Conservation (phyloP, 805 yeast species). For the Starmerella kuoi region DNA sequence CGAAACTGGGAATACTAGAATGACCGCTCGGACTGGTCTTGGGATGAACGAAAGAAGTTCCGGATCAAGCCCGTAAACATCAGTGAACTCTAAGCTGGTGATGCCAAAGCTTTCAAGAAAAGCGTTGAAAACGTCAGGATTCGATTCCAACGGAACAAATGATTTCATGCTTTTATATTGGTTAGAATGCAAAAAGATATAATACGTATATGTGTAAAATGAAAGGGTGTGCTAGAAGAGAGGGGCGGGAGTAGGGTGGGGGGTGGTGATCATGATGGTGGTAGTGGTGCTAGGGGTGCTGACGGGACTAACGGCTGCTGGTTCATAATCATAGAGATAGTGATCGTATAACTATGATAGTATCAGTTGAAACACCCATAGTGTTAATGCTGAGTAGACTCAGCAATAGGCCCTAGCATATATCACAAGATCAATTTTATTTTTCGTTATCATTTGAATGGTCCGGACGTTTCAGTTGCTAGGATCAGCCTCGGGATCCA, state of each 20-base stretch:
- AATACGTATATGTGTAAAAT: not conserved
- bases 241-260: too few relatives aligned
- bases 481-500: too few relatives aligned
- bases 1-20: slow-evolving; percentile 76
- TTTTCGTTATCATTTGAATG: too few relatives aligned
- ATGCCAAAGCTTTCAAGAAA: slow-evolving; percentile 63
- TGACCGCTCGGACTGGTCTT: slow-evolving; percentile 60
- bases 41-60: slow-evolving; percentile 73
- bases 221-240: not conserved
- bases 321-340: too few relatives aligned
- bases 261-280: not conserved
- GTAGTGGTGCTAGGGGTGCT: too few relatives aligned
- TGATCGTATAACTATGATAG: too few relatives aligned
- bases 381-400: too few relatives aligned
- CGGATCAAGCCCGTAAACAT: slow-evolving; percentile 76
- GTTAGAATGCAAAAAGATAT: not conserved
- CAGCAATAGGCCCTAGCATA: too few relatives aligned
- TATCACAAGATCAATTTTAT: too few relatives aligned
- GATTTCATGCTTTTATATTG: slow-evolving; percentile 4
- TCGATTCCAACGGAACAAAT: slow-evolving; percentile 63
- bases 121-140: slow-evolving; percentile 68
- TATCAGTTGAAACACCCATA: too few relatives aligned
- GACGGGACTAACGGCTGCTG: too few relatives aligned
- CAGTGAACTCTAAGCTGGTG: slow-evolving; percentile 51
- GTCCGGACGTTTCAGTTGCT: too few relatives aligned